Evolutionary conservation across 2,329 filamentous ascomycete species (phyloP).

Genomic region (Atkinsonella hypoxylon): DNA sequence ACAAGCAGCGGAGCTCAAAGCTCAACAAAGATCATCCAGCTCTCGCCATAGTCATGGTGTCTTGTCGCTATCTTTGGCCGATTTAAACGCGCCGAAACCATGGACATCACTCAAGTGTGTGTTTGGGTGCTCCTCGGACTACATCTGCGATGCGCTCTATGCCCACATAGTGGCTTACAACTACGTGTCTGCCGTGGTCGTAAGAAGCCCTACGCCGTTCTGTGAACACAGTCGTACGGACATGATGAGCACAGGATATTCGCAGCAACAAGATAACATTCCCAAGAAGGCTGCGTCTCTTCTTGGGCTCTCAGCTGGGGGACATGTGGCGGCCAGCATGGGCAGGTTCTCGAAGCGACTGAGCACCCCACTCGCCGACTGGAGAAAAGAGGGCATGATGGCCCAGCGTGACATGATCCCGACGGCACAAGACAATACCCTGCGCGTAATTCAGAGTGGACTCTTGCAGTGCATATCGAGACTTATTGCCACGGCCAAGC

Average conservation of each 20-base stretch:
- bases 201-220: conserved; percentile 11
- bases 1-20: conserved; percentile 1
- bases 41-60: conserved; percentile 5
- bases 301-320: conserved; percentile 30
- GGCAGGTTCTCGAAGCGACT: conserved; percentile 15
- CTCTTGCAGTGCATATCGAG: conserved; percentile 38
- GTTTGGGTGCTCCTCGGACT: conserved; percentile 39
- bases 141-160: conserved; percentile 46
- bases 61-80: conserved; percentile 9
- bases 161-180: conserved; percentile 48
- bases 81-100: conserved; percentile 16
- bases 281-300: conserved; percentile 41
- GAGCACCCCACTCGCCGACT: conserved; percentile 15
- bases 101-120: conserved; percentile 38
- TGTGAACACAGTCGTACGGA: conserved; percentile 7
- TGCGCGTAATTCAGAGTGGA: conserved; percentile 35
- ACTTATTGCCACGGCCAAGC: conserved; percentile 36
- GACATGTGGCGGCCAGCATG: conserved; percentile 11
- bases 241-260: conserved; percentile 12
- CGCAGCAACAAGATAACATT: conserved; percentile 23
- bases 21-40: neutral
- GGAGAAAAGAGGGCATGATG: conserved; percentile 16
- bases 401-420: conserved; percentile 9
- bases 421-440: conserved; percentile 20
- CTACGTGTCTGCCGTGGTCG: conserved; percentile 33